These are phyloP conservation scores for Allium sativum DNA, from an alignment of 106 monocot species.

Conservation along the genomic window DNA sequence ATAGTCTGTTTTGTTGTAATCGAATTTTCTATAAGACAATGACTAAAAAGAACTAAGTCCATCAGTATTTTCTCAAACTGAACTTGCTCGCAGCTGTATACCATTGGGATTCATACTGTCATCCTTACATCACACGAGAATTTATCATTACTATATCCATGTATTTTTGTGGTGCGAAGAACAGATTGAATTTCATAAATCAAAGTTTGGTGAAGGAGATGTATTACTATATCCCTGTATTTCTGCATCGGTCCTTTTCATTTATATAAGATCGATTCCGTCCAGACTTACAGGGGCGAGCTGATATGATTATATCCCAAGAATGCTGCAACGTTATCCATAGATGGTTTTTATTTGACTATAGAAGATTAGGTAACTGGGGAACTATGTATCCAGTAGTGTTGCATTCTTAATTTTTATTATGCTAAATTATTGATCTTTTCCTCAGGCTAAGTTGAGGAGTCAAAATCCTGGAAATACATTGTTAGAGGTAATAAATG, in stretches of 20 bases:
- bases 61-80: too few species aligned
- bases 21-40: too few species aligned
- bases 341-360: conserved; percentile 96
- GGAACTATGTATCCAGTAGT: not conserved
- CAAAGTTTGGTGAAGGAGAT: conserved; percentile 41
- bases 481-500: too few species aligned
- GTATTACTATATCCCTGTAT: conserved; percentile 6
- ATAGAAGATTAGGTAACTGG: conserved; percentile 87
- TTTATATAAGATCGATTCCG: too few species aligned
- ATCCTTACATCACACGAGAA: too few species aligned
- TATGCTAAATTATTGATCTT: not conserved
- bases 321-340: conserved; percentile 79
- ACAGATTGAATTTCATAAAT: conserved; percentile 37
- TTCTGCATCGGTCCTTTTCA: not conserved
- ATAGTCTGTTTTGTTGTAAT: too few species aligned
- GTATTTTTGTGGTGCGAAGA: conserved; percentile 94
- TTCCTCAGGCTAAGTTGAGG: too few species aligned
- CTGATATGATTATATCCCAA: conserved; percentile 29
- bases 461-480: too few species aligned
- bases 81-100: too few species aligned
- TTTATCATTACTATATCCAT: conserved; percentile 86
- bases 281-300: conserved; percentile 9
- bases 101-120: too few species aligned
- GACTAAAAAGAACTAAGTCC: too few species aligned
- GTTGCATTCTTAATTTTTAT: not conserved